Evolutionary conservation across 352 stramenopile species (phyloP).

Genomic region (Phytophthora europaea): DNA sequence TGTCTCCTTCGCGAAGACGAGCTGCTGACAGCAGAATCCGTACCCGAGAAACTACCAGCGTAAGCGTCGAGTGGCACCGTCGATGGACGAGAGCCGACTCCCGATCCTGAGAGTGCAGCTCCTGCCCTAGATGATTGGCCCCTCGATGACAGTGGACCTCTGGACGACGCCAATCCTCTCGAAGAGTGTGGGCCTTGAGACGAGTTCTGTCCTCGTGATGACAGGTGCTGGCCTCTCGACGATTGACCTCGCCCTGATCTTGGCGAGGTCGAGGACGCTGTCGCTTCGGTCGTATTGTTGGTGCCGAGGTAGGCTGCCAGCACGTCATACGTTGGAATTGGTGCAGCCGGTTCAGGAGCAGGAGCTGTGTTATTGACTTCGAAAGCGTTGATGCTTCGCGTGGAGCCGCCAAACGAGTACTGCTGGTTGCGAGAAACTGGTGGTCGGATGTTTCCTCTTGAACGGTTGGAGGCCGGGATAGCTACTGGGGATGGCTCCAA

Average conservation of each 20-base stretch:
- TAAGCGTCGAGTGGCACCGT: slow-evolving; percentile 42
- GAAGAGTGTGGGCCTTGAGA: slow-evolving; percentile 27
- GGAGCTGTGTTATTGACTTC: slow-evolving; percentile 20
- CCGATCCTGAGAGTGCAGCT: slow-evolving; percentile 30
- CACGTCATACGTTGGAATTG: slow-evolving; percentile 50
- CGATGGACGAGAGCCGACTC: slow-evolving; percentile 27
- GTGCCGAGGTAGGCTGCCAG: slow-evolving; percentile 52
- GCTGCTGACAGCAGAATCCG: slow-evolving; percentile 21
- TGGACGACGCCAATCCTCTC: slow-evolving; percentile 25
- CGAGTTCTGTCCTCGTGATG: slow-evolving; percentile 23
- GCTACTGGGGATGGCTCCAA: slow-evolving; percentile 41
- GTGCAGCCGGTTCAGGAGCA: slow-evolving; percentile 25
- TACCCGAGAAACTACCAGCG: slow-evolving; percentile 32
- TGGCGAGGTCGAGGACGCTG: slow-evolving; percentile 33
- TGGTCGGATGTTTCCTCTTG: slow-evolving; percentile 24
- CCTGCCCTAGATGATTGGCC: slow-evolving; percentile 27
- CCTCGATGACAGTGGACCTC: slow-evolving; percentile 37
- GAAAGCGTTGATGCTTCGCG: slow-evolving; percentile 16
- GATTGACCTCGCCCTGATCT: slow-evolving; percentile 20
- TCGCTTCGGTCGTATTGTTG: slow-evolving; percentile 33
- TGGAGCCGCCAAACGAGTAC: slow-evolving; percentile 43
- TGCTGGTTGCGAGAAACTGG: slow-evolving; percentile 49
- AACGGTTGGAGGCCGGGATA: slow-evolving; percentile 30
- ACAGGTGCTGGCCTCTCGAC: slow-evolving; percentile 10
- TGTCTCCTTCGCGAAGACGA: slow-evolving; percentile 40